Base-by-base conservation (phyloP, 139 green algal genomes). In the Closterium sp. region DNA sequence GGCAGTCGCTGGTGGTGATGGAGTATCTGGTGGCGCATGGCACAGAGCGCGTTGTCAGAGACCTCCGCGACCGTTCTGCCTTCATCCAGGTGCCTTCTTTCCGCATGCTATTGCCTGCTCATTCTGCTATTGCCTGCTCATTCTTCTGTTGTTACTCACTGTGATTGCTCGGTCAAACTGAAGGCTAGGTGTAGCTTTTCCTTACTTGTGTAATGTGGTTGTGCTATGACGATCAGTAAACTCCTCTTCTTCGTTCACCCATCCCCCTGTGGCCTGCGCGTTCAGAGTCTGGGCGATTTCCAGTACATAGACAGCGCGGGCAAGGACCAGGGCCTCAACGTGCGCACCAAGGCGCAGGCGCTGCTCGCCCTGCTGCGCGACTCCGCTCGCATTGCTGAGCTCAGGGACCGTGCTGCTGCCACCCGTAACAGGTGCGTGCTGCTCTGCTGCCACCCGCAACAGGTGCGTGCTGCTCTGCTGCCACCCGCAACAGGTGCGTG, bases 291-390 rank as follows among this genome's bases (percentile, higher is more conserved):
- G 89, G 42, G 89, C 32, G 89, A 90, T 24, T 99, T 99, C 91
- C 84, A 95, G 17, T 97, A 96, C 87, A 91, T 97, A 6, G 95
- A 95, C 19, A 70, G 91, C 45, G 89, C 88, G 28, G 95, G 94
- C 27, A 95, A 91, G 32, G 97, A 99, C 92, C 93, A 97, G 90
- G 97, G 97, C 3, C 73, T 96, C 31, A 99, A 98, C 91, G 97
- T 99, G 19, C 93, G 97, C 22, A 95, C 98, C 62, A 97, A 93
- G 45, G 92, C 94, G 22, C 29, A 95, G 92, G 92, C 38, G 7
- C 31, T 96, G 2, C 27, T 94, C 21, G 84, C 31, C 22, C n/a
- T 95, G 29, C 87, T 96, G 9, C 32, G 91, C 2, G 95, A 96
- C 70, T 86, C 32, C 7, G 89, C 86, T 4, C n/a, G 42, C 30